phyloP scores from a whole-genome alignment of 805 yeast species.

The Barnettozyma vustinii region DNA sequence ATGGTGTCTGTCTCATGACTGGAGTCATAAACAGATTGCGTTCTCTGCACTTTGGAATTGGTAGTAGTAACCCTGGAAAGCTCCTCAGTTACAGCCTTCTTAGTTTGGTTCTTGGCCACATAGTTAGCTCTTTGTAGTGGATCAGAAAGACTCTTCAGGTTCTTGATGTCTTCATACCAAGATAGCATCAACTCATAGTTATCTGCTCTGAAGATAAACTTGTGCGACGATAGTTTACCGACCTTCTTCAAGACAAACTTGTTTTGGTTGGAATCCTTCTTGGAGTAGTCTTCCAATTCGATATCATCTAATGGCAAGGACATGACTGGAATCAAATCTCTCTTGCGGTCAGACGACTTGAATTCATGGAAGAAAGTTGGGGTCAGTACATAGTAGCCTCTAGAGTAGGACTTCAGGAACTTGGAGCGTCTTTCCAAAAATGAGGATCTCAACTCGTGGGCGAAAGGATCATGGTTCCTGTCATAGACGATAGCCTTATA shows the following conservation, averaged over 20 bases:
- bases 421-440: constrained; percentile 85
- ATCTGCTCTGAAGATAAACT: constrained; percentile 93
- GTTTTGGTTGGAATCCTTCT: constrained; percentile 56
- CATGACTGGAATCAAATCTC: constrained; percentile 78
- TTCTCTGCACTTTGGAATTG: constrained; percentile 22
- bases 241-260: constrained; percentile 79
- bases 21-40: constrained; percentile 16
- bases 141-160: constrained; percentile 56
- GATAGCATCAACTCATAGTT: constrained; percentile 70
- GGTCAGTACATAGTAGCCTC: constrained; percentile 88
- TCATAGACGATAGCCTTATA: constrained; percentile 59
- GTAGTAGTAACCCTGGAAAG: constrained; percentile 27
- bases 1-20: constrained; percentile 24
- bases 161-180: constrained; percentile 80
- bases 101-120: constrained; percentile 19
- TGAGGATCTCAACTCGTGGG: constrained; percentile 69
- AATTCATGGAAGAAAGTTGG: constrained; percentile 88
- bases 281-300: constrained; percentile 75
- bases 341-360: constrained; percentile 74
- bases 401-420: constrained; percentile 83
- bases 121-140: constrained; percentile 22
- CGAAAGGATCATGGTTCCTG: constrained; percentile 62
- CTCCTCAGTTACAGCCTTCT: constrained; percentile 10
- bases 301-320: constrained; percentile 77
- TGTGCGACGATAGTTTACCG: constrained; percentile 77